phyloP scores from a whole-genome alignment of 2,329 filamentous ascomycete species.

The Periconia sp. region DNA sequence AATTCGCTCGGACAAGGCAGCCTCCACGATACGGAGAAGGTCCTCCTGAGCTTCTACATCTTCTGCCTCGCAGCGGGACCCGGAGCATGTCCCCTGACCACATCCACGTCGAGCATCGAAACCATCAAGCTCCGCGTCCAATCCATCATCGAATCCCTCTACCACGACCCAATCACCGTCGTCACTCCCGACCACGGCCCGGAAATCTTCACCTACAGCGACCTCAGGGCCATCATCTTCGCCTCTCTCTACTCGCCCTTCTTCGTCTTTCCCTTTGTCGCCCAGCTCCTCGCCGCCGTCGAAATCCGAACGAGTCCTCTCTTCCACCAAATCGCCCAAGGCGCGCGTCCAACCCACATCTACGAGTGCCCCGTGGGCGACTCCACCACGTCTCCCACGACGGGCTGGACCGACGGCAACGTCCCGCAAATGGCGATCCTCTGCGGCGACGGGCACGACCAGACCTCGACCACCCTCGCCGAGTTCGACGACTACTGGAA shows the following conservation, averaged over 20 bases:
- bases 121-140: conserved; percentile 40
- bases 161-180: conserved; percentile 46
- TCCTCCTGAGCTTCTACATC: conserved; percentile 47
- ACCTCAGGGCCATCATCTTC: conserved; percentile 42
- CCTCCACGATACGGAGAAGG: conserved; percentile 48
- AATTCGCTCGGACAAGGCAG: conserved; percentile 43
- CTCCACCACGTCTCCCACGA: conserved; percentile 9
- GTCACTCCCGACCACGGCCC: conserved; percentile 21
- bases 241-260: conserved; percentile 39
- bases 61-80: conserved; percentile 48
- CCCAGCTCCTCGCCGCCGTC: conserved; percentile 37
- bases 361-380: conserved; percentile 30
- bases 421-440: conserved; percentile 33
- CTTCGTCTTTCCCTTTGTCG: conserved; percentile 34
- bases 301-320: conserved; percentile 27
- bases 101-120: conserved; percentile 28
- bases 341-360: conserved; percentile 19
- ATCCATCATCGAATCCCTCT: conserved; percentile 39
- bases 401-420: conserved; percentile 6
- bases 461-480: conserved; percentile 22
- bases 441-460: conserved; percentile 45
- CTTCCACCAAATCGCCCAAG: conserved; percentile 24
- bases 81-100: conserved; percentile 43
- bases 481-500: conserved; percentile 40
- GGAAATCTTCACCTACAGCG: conserved; percentile 45